Percentiles rank a stretch among this genome's conserved stretches.
phyloP scores from a whole-genome alignment of 352 stramenopile species.

The Pythium volutum region DNA sequence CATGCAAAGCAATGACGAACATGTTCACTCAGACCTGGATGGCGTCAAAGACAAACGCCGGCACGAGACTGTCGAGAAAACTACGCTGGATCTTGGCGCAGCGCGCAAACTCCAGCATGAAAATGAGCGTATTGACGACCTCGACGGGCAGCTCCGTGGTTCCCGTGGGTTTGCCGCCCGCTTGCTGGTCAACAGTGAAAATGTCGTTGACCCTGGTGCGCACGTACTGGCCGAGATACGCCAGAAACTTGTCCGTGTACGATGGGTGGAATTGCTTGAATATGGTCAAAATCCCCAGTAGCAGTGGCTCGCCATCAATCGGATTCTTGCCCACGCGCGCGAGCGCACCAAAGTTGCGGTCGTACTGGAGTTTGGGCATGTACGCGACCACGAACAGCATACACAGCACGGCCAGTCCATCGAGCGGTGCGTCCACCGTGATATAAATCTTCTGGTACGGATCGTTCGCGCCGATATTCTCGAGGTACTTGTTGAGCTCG shows the following conservation, averaged over 20 bases:
- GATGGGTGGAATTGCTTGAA: conserved; percentile 95
- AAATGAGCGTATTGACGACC: conserved; percentile 87
- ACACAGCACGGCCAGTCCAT: conserved; percentile 88
- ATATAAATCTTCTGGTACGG: conserved; percentile 95
- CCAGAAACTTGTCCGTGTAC: conserved; percentile 91
- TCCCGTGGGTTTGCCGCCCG: conserved; percentile 20
- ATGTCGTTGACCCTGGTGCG: conserved; percentile 86
- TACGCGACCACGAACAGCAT: conserved; percentile 93
- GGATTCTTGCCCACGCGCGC: conserved; percentile 88
- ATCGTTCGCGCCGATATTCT: conserved; percentile 91
- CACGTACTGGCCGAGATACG: conserved; percentile 92
- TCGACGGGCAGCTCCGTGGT: conserved; percentile 65
- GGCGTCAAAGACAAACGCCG: conserved; percentile 88
- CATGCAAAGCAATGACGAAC: background rate
- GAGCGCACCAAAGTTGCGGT: conserved; percentile 89
- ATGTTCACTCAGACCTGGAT: conserved; percentile 54
- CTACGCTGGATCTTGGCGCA: conserved; percentile 81
- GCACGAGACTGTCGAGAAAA: conserved; percentile 79
- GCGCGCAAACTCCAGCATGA: conserved; percentile 87
- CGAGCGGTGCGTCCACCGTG: conserved; percentile 87
- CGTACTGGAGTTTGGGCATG: conserved; percentile 92
- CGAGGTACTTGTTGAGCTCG: conserved; percentile 90
- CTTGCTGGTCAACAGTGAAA: conserved; percentile 62
- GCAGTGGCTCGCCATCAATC: conserved; percentile 90
- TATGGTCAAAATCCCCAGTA: conserved; percentile 90